Conservation (phyloP, 2,329 filamentous ascomycete species). For the Furcasterigmium furcatum region DNA sequence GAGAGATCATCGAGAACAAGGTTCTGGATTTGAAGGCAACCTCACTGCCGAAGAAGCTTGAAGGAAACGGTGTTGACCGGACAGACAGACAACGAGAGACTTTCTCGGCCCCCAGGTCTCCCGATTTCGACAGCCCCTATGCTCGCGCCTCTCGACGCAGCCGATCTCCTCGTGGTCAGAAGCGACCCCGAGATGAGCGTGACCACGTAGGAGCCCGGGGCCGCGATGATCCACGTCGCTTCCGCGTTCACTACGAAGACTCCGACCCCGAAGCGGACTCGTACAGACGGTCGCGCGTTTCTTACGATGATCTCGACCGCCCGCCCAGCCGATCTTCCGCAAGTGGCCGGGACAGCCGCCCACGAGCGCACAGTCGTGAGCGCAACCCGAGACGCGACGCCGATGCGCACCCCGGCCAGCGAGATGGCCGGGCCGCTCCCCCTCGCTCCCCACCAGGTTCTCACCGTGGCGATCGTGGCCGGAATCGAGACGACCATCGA, state of each 20-base stretch:
- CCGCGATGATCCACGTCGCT: slow-evolving; percentile 54
- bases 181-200: slow-evolving; percentile 63
- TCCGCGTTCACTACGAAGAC: slow-evolving; percentile 62
- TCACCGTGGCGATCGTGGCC: slow-evolving; percentile 9
- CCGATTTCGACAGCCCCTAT: slow-evolving; percentile 46
- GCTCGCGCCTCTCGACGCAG: slow-evolving; percentile 41
- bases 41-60: slow-evolving; percentile 71
- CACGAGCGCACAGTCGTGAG: slow-evolving; percentile 36
- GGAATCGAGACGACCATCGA: slow-evolving; percentile 15
- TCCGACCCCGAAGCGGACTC: slow-evolving; percentile 35
- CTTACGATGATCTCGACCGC: slow-evolving; percentile 57
- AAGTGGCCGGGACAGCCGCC: slow-evolving; percentile 47
- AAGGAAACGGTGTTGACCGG: slow-evolving; percentile 88
- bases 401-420: too few species aligned
- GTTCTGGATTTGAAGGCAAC: slow-evolving; percentile 74
- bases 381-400: too few species aligned
- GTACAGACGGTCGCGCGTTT: slow-evolving; percentile 41
- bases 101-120: slow-evolving; percentile 52
- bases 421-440: too few species aligned
- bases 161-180: slow-evolving; percentile 63
- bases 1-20: slow-evolving; percentile 78
- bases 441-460: too few species aligned
- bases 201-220: slow-evolving; percentile 36
- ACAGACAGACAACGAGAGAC: slow-evolving; percentile 73
- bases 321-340: slow-evolving; percentile 37